These are phyloP conservation scores for Venturia aucupariae DNA, from an alignment of 2,329 filamentous ascomycete genomes.

Conservation along the genomic window DNA sequence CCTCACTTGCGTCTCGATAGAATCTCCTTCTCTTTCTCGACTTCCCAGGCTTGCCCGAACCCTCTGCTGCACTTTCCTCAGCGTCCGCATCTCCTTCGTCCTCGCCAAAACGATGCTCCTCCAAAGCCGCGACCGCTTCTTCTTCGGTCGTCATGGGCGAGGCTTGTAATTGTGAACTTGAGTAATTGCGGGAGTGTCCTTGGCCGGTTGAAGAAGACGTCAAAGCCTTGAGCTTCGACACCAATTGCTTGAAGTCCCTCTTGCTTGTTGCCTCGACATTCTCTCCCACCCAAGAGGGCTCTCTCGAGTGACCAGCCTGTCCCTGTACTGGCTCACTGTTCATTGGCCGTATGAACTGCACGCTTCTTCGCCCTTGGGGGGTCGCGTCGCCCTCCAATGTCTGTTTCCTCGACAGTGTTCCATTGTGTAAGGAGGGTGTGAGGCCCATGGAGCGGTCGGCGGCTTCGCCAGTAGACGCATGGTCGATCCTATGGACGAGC, in stretches of 20 bases:
- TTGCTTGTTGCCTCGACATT: conserved; percentile 47
- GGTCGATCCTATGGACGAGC: conserved; percentile 16
- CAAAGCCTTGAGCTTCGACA: conserved; percentile 70
- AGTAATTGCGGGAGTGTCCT: not conserved
- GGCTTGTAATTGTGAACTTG: not conserved
- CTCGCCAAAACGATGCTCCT: conserved; percentile 22
- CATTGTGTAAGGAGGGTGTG: conserved; percentile 4
- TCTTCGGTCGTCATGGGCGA: conserved; percentile 38
- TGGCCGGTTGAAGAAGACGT: conserved; percentile 34
- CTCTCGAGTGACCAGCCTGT: conserved; percentile 41
- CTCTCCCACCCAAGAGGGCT: conserved; percentile 53
- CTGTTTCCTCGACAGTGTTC: conserved; percentile 11
- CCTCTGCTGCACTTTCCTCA: conserved; percentile 77
- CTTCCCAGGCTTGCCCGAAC: conserved; percentile 25
- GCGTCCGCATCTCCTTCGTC: conserved; percentile 65
- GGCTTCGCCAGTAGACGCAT: conserved; percentile 17
- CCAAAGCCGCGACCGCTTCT: conserved; percentile 47
- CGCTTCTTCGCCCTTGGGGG: conserved; percentile 50
- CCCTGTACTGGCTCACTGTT: conserved; percentile 32
- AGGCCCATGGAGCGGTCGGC: conserved; percentile 20
- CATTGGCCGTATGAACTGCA: conserved; percentile 58
- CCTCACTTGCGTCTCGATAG: conserved; percentile 39
- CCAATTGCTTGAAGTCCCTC: conserved; percentile 51
- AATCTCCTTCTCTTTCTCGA: conserved; percentile 8
- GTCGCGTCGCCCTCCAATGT: conserved; percentile 25